These are phyloP conservation scores for Podospora fimiseda DNA, from an alignment of 495 filamentous ascomycete species.

Conservation along the genomic window DNA sequence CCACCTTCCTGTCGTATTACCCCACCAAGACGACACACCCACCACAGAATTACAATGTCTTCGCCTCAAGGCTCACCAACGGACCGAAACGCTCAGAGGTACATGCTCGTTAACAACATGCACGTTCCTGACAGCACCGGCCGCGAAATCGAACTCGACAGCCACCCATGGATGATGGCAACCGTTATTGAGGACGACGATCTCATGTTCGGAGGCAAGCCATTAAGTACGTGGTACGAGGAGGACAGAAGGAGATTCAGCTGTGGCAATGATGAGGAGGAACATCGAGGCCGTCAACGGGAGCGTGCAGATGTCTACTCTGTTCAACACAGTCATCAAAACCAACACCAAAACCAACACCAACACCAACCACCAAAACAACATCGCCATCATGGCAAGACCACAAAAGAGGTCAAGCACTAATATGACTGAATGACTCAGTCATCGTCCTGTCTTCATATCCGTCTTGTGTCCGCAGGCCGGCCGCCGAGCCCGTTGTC, in stretches of 20 bases:
- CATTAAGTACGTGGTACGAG: constrained; percentile 50
- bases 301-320: constrained; percentile 14
- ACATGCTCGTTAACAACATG: constrained; percentile 29
- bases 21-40: not conserved
- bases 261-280: constrained; percentile 33
- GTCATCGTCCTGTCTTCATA: no score
- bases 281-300: constrained; percentile 39
- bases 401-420: constrained; percentile 9
- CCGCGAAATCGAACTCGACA: constrained; percentile 30
- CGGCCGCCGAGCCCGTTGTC: no score
- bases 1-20: no score
- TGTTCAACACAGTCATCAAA: constrained; percentile 15
- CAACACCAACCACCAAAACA: constrained; percentile 13
- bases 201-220: constrained; percentile 52
- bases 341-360: constrained; percentile 9
- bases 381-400: constrained; percentile 14
- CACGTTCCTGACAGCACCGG: constrained; percentile 30
- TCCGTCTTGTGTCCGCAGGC: no score
- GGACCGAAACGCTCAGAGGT: constrained; percentile 22
- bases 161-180: constrained; percentile 42
- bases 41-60: constrained; percentile 16
- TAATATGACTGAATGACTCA: no score
- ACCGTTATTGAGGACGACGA: constrained; percentile 52
- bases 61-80: constrained; percentile 22
- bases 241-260: constrained; percentile 40